A percentile compares a stretch with the other conserved stretches of the same genome.
These are phyloP conservation scores for Trametes coccinea DNA, from an alignment of 768 basidiomycete species.

Conservation along the genomic window DNA sequence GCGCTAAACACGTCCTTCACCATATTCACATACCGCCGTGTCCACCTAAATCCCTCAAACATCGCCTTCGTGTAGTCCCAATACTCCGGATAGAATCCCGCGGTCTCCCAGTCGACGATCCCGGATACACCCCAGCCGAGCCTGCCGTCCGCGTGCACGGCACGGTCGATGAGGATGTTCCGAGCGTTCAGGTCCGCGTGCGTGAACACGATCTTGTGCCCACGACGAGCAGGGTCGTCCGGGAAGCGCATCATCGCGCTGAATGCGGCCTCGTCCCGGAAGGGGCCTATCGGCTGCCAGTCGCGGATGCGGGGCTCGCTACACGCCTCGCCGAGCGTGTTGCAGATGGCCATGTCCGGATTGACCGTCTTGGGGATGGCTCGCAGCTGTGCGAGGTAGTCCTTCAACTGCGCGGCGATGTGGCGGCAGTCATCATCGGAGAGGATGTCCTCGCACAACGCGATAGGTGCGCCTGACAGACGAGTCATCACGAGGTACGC, in stretches of 20 bases:
- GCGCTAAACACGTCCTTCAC: neutral
- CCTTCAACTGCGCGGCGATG: neutral
- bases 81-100: slow-evolving; percentile 29
- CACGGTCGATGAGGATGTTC: slow-evolving; percentile 23
- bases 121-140: slow-evolving; percentile 12
- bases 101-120: slow-evolving; percentile 30
- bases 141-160: neutral
- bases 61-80: slow-evolving; percentile 24
- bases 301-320: neutral
- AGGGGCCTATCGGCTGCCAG: neutral
- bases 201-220: slow-evolving; percentile 19
- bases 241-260: neutral
- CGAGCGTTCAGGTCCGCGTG: slow-evolving; percentile 26
- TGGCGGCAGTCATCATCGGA: neutral
- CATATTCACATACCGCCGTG: neutral
- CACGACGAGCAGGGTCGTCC: neutral
- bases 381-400: neutral
- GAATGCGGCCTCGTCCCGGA: neutral
- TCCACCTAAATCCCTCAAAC: neutral
- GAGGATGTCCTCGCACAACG: neutral
- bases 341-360: neutral
- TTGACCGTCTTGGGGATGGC: neutral
- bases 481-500: neutral
- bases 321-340: neutral
- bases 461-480: neutral